These are phyloP conservation scores for Heracleum sosnowskyi DNA, from an alignment of 129 eudicot species.

Conservation along the genomic window DNA sequence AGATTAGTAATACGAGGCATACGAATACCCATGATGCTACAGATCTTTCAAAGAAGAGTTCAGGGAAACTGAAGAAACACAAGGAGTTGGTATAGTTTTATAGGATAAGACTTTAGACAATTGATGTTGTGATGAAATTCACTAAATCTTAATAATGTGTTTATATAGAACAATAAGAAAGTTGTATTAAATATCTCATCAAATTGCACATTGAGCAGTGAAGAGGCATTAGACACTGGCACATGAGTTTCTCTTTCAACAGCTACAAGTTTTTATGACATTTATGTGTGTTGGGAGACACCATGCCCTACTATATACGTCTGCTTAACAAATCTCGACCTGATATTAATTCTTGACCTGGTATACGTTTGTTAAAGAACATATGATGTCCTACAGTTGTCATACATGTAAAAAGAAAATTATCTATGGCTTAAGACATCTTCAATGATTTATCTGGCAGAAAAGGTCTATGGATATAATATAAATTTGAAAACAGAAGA, in stretches of 20 bases:
- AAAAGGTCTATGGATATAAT: too few relatives aligned
- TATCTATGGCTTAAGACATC: too few relatives aligned
- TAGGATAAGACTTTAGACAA: not conserved
- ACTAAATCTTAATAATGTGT: not conserved
- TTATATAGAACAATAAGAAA: not conserved
- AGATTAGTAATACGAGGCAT: not conserved
- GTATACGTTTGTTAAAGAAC: too few relatives aligned
- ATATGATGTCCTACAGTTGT: too few relatives aligned
- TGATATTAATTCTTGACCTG: too few relatives aligned
- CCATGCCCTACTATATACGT: not conserved
- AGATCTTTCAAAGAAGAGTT: not conserved
- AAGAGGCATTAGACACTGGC: too few relatives aligned
- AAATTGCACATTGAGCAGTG: too few relatives aligned
- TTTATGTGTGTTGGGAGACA: not conserved
- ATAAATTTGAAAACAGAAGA: too few relatives aligned
- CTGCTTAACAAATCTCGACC: not conserved
- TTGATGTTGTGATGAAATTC: not conserved
- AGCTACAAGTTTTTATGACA: not conserved
- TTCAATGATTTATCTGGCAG: not conserved
- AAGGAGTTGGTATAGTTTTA: not conserved
- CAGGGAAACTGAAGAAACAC: not conserved
- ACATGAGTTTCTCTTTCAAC: not conserved
- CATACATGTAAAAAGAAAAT: too few relatives aligned
- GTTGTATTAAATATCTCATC: not conserved
- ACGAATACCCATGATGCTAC: not conserved